These are phyloP conservation scores for Passalora sequoiae DNA, from an alignment of 2,329 filamentous ascomycete genomes.

Conservation along the genomic window DNA sequence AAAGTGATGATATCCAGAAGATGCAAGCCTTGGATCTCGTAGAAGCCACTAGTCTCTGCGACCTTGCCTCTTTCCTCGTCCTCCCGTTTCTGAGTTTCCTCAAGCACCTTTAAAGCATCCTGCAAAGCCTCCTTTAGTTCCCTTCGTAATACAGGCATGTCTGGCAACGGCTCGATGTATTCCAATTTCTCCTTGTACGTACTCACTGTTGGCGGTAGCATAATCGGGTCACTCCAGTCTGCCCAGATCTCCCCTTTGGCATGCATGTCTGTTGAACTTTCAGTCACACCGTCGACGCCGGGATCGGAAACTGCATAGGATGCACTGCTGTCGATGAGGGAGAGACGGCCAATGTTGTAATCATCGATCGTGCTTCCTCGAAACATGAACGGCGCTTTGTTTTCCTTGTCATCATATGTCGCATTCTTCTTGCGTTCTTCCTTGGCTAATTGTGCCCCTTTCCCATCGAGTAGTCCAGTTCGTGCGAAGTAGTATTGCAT, in stretches of 20 bases:
- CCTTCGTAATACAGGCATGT: constrained; percentile 69
- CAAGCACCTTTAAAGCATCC: constrained; percentile 63
- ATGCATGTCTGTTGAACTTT: constrained; percentile 52
- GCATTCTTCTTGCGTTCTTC: constrained; percentile 51
- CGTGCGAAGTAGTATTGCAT: constrained; percentile 97
- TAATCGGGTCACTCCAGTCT: constrained; percentile 60
- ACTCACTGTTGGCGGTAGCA: constrained; percentile 95
- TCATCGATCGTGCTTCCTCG: constrained; percentile 23
- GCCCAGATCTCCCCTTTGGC: constrained; percentile 45
- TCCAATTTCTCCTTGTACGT: constrained; percentile 86
- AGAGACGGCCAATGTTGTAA: constrained; percentile 22
- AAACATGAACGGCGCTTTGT: constrained; percentile 24
- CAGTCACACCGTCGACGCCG: constrained; percentile 38
- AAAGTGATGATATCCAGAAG: constrained; percentile 88
- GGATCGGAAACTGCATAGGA: constrained; percentile 30
- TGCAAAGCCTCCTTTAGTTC: constrained; percentile 63
- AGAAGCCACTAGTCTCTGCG: constrained; percentile 59
- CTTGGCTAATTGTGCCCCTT: constrained; percentile 77
- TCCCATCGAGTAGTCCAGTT: constrained; percentile 87
- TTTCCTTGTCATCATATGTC: constrained; percentile 26
- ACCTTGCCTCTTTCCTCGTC: constrained; percentile 22
- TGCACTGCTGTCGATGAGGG: constrained; percentile 25
- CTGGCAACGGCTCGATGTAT: constrained; percentile 75
- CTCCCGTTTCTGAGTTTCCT: constrained; percentile 46
- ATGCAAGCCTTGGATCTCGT: constrained; percentile 85